Conservation (phyloP, 345 rosid genomes). For the Eucalyptus grandis region DNA sequence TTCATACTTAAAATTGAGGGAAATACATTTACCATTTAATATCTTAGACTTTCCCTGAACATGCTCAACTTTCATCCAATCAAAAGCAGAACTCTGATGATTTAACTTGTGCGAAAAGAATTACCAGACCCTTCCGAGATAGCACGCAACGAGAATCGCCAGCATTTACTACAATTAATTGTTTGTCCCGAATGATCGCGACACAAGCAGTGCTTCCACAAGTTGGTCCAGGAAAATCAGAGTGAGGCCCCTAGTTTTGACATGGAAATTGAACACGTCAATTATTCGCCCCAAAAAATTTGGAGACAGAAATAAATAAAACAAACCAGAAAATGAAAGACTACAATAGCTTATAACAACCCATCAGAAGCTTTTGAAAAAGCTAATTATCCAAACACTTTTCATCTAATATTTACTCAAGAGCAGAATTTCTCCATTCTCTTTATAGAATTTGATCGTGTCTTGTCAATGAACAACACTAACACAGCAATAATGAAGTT, state of each 20-base stretch:
- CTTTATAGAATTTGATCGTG: not conserved
- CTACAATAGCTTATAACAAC: not conserved
- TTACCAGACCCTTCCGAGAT: slow-evolving; percentile 92
- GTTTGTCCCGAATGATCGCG: slow-evolving; percentile 57
- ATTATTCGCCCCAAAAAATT: not conserved
- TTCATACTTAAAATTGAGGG: not conserved
- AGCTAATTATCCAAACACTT: not conserved
- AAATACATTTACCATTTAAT: not conserved
- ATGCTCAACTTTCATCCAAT: not conserved
- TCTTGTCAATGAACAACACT: not conserved
- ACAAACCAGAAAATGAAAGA: not conserved
- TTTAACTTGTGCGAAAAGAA: not conserved
- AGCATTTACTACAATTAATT: slow-evolving; percentile 78
- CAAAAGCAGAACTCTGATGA: not conserved
- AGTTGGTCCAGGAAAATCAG: slow-evolving; percentile 89
- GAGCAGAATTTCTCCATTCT: not conserved
- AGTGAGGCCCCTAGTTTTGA: slow-evolving; percentile 69
- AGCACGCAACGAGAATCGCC: slow-evolving; percentile 95
- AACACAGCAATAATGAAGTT: not conserved
- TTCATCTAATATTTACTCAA: not conserved
- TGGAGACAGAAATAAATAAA: not conserved
- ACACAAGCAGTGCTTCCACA: slow-evolving; percentile 93
- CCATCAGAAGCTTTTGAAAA: not conserved
- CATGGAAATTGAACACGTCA: not conserved
- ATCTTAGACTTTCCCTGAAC: not conserved